Evolutionary conservation across 2,329 filamentous ascomycete species (phyloP).

Genomic region (Fusarium algeriense): DNA sequence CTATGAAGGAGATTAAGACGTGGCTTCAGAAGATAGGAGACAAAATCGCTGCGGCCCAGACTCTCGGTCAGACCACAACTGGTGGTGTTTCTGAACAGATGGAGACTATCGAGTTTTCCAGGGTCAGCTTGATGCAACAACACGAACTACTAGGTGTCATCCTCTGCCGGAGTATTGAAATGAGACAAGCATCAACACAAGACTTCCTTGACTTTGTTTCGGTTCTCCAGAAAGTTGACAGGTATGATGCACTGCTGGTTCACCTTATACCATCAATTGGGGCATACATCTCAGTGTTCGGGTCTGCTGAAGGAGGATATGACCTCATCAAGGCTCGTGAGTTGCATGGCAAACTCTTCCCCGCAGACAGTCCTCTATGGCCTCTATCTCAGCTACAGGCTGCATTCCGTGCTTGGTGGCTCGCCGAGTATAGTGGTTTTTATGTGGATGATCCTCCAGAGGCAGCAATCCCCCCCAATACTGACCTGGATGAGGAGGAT

Average conservation of each 20-base stretch:
- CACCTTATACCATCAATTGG: constrained; percentile 87
- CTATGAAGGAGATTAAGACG: constrained; percentile 80
- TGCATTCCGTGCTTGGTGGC: constrained; percentile 85
- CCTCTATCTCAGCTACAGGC: constrained; percentile 81
- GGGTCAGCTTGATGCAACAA: constrained; percentile 83
- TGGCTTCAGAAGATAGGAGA: constrained; percentile 84
- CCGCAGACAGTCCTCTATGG: constrained; percentile 77
- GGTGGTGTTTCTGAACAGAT: constrained; percentile 69
- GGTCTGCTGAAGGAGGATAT: constrained; percentile 78
- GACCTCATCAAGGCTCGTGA: constrained; percentile 76
- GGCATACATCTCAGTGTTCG: constrained; percentile 81
- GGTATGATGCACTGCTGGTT: constrained; percentile 78
- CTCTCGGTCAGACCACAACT: constrained; percentile 72
- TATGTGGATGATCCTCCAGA: constrained; percentile 80
- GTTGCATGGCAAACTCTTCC: constrained; percentile 76
- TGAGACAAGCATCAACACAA: constrained; percentile 73
- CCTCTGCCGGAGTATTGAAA: constrained; percentile 81
- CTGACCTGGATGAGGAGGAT: constrained; percentile 77
- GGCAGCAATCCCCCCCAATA: constrained; percentile 66
- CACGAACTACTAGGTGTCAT: constrained; percentile 91
- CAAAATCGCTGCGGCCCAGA: constrained; percentile 78
- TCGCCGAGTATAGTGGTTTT: constrained; percentile 92
- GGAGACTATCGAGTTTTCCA: constrained; percentile 85
- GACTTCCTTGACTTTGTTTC: constrained; percentile 82
- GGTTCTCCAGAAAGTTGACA: constrained; percentile 76